These are phyloP conservation scores for Tetracladium marchalianum DNA, from an alignment of 495 filamentous ascomycete genomes.

Conservation along the genomic window DNA sequence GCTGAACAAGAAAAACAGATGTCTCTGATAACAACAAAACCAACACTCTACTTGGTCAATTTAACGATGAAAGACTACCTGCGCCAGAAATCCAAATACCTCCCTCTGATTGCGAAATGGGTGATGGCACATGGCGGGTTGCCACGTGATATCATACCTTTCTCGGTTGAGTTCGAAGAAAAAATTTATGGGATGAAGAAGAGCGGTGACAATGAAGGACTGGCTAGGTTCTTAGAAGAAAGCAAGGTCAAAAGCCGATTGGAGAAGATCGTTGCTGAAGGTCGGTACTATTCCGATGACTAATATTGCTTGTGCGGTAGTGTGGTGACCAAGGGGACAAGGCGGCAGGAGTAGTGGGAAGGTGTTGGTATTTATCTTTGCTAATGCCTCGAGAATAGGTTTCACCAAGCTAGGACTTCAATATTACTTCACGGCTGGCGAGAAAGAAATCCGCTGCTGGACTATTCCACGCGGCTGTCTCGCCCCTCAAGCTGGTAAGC, in stretches of 20 bases:
- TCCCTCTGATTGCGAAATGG: constrained; percentile 22
- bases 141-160: constrained; percentile 21
- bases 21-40: constrained; percentile 24
- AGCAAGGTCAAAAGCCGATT: constrained; percentile 20
- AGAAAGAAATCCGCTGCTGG: constrained; percentile 28
- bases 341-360: no score
- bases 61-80: constrained; percentile 27
- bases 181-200: constrained; percentile 5
- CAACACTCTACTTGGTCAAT: constrained; percentile 27
- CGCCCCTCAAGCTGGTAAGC: constrained; percentile 13
- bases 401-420: constrained; percentile 24
- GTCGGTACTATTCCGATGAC: no score
- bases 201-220: constrained; percentile 1
- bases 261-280: constrained; percentile 22
- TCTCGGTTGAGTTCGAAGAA: constrained; percentile 25
- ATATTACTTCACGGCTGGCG: constrained; percentile 28
- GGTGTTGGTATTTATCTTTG: no score
- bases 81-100: constrained; percentile 26
- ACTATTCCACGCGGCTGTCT: constrained; percentile 18
- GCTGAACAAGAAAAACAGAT: background rate
- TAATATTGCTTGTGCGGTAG: no score
- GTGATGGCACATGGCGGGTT: constrained; percentile 22
- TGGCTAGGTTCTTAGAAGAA: constrained; percentile 14
- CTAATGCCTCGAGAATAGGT: background rate
- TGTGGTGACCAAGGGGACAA: no score